Conservation (phyloP, 164 flowering plant species). For the Buxus sempervirens region DNA sequence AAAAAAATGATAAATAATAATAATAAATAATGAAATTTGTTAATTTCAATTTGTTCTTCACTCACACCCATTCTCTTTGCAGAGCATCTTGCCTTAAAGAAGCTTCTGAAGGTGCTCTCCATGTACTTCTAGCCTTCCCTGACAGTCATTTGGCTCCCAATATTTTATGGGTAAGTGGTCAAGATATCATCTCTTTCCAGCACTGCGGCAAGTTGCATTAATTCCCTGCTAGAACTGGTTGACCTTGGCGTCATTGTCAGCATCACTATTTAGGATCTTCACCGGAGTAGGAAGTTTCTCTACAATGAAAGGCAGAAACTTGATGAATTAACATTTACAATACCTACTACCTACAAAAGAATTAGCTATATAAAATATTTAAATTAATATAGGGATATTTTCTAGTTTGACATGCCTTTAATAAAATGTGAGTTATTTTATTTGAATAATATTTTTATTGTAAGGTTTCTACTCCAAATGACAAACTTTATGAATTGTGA, state of each 20-base stretch:
- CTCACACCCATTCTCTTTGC: constrained; percentile 70
- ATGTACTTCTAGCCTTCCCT: constrained; percentile 59
- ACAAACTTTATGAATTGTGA: too few relatives aligned
- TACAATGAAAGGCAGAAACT: too few relatives aligned
- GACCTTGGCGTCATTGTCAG: constrained; percentile 55
- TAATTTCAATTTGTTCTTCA: constrained; percentile 60
- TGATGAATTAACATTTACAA: too few relatives aligned
- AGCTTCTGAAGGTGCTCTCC: constrained; percentile 59
- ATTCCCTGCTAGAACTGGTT: constrained; percentile 83
- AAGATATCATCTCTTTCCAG: constrained; percentile 61
- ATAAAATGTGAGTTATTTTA: too few relatives aligned
- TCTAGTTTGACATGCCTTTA: too few relatives aligned
- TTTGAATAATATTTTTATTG: too few relatives aligned
- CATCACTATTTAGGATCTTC: constrained; percentile 45
- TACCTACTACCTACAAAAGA: too few relatives aligned
- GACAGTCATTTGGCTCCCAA: constrained; percentile 59
- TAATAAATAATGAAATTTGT: too few relatives aligned
- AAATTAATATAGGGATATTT: too few relatives aligned
- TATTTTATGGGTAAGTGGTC: constrained; percentile 38
- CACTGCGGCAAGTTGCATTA: constrained; percentile 75
- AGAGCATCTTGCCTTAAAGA: constrained; percentile 57
- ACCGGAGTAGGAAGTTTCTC: constrained; percentile 67
- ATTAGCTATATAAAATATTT: too few relatives aligned
- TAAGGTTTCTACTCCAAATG: too few relatives aligned
- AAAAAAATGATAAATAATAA: too few relatives aligned